Conservation (phyloP, 2,329 filamentous ascomycete genomes). For the Meredithiella fracta region DNA sequence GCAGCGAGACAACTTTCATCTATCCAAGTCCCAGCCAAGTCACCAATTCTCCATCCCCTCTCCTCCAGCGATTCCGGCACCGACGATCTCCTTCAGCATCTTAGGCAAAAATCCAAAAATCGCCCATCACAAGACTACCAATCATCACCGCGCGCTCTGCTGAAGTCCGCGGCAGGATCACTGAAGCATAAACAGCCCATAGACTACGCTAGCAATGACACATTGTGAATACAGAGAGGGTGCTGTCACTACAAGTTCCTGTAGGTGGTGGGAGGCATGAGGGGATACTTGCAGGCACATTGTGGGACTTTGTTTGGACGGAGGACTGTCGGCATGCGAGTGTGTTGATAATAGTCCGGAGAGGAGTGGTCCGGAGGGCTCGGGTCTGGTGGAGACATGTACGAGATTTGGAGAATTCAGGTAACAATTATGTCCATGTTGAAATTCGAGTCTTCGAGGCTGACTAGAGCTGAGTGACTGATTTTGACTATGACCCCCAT, state of each 20-base stretch:
- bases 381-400: neutral
- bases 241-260: neutral
- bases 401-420: too few relatives aligned
- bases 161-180: neutral
- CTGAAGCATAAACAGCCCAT: neutral
- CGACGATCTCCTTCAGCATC: neutral
- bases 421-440: too few relatives aligned
- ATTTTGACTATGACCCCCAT: too few relatives aligned
- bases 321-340: neutral
- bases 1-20: too few relatives aligned
- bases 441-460: too few relatives aligned
- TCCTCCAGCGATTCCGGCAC: neutral
- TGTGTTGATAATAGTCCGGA: neutral
- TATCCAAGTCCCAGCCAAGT: neutral
- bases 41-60: neutral
- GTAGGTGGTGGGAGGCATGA: neutral
- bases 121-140: neutral
- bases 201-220: neutral
- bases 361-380: neutral
- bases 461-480: too few relatives aligned
- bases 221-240: neutral
- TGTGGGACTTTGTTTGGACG: neutral
- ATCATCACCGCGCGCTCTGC: neutral
- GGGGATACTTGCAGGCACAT: neutral
- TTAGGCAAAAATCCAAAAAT: neutral